A percentile compares a stretch with the other conserved stretches of the same genome.
Conservation (phyloP, 2,329 filamentous ascomycete genomes). For the Aspergillus fumigatus region DNA sequence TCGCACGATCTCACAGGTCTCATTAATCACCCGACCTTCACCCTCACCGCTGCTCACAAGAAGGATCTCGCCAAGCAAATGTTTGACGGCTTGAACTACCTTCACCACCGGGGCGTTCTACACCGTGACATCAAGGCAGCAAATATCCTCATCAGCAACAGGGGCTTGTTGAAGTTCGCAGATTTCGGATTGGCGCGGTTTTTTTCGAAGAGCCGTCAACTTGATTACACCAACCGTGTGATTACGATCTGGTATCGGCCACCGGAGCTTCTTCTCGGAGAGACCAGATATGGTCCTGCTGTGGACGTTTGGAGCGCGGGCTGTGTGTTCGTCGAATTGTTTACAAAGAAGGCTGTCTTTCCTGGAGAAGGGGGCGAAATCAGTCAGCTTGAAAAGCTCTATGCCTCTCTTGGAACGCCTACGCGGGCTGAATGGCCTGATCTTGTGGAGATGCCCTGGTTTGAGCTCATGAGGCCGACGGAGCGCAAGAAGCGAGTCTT, state of each 20-base stretch:
- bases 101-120: slow-evolving; percentile 87
- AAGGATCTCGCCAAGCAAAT: slow-evolving; percentile 91
- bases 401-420: slow-evolving; percentile 83
- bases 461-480: slow-evolving; percentile 78
- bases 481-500: slow-evolving; percentile 71
- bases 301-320: slow-evolving; percentile 97
- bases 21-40: slow-evolving; percentile 89
- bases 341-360: slow-evolving; percentile 89
- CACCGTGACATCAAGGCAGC: slow-evolving; percentile 98
- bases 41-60: slow-evolving; percentile 76
- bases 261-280: slow-evolving; percentile 82
- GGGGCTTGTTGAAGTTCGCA: slow-evolving; percentile 83
- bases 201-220: slow-evolving; percentile 83
- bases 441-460: slow-evolving; percentile 94
- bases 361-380: slow-evolving; percentile 94
- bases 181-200: slow-evolving; percentile 96
- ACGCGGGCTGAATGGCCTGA: slow-evolving; percentile 81
- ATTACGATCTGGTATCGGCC: slow-evolving; percentile 98
- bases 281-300: slow-evolving; percentile 83
- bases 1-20: slow-evolving; percentile 94
- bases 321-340: slow-evolving; percentile 95
- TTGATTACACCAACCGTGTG: slow-evolving; percentile 97
- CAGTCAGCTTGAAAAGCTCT: slow-evolving; percentile 95
- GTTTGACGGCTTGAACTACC: slow-evolving; percentile 88
- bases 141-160: slow-evolving; percentile 90